Evolutionary conservation across 2,329 filamentous ascomycete species (phyloP), one percentile per base, ranked within the genome.

Genomic region (Fusarium austroafricanum): DNA sequence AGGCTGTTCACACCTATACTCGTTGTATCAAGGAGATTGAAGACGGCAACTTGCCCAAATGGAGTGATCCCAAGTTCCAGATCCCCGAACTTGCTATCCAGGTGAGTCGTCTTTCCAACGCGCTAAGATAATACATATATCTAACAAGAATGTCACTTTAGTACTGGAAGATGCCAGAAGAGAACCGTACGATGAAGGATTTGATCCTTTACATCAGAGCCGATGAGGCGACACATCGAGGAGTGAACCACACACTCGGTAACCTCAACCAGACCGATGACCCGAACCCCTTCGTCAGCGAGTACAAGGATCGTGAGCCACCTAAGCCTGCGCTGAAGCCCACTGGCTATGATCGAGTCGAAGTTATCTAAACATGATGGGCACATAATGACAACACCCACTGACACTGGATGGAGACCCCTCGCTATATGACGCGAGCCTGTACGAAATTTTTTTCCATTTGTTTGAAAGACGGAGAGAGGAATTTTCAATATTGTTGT

Each of bases 161-260:
- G 76, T 99, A 99, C 81, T 99, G 94, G 93, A 89, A 92, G 40
- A 97, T 99, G 89, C 94, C 94, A 0, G 90, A 97, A 77, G 91
- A 89, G 4, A 84, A 91, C 59, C 87, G 90, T 26, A 92, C 89
- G 3, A 97, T 99, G 92, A 87, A 86, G 73, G 93, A 98, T 75
- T 80, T 98, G 64, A 85, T 98, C 52, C 81, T 96, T 50, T 97
- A 98, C 77, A 92, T 97, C 71, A 87, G 94, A 29, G 92, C 92
- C n/a, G 92, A 95, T 57, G 94, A 97, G 79, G 92, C 92, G 6
- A 92, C 92, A 77, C 94, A 97, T 76, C 87, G 96, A 33, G 96
- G 97, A 75, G 95, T 98, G 72, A 98, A 99, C 80, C 96, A 99
- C 78, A 98, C 96, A 0, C 81, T 99, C 40, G 89, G 92, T 51